phyloP scores from a whole-genome alignment of 1,284 basidiomycete species.

The Porodaedalea pini region DNA sequence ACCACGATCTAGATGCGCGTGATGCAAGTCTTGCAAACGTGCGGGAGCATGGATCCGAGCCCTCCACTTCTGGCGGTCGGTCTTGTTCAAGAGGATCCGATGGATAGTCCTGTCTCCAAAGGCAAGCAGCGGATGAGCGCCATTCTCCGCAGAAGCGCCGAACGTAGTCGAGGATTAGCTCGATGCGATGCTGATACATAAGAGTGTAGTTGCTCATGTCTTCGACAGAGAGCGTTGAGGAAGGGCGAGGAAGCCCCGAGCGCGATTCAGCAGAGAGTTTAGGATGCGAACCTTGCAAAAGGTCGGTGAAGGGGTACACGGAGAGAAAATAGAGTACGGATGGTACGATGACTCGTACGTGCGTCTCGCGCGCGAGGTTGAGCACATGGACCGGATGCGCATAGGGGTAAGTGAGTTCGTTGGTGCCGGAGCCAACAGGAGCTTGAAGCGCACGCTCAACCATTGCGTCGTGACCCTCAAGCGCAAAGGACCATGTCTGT shows the following conservation, averaged over 20 bases:
- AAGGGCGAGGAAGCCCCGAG: conserved; percentile 43
- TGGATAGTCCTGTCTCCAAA: neutral
- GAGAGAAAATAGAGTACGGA: conserved; percentile 58
- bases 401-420: conserved; percentile 50
- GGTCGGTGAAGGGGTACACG: conserved; percentile 48
- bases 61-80: conserved; percentile 24
- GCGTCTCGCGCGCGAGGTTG: conserved; percentile 52
- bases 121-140: conserved; percentile 28
- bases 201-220: conserved; percentile 51
- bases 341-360: conserved; percentile 47
- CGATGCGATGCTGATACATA: conserved; percentile 55
- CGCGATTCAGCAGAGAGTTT: conserved; percentile 46
- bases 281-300: conserved; percentile 49
- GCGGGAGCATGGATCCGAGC: conserved; percentile 35
- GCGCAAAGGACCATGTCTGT: conserved; percentile 50
- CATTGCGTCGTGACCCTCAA: conserved; percentile 55
- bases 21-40: conserved; percentile 42
- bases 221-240: conserved; percentile 38
- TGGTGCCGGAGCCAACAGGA: conserved; percentile 31
- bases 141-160: conserved; percentile 42
- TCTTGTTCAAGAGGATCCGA: neutral
- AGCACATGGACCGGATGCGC: conserved; percentile 59
- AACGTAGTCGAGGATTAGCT: conserved; percentile 48
- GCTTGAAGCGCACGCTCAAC: conserved; percentile 45
- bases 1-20: conserved; percentile 49